phyloP scores from a whole-genome alignment of 2,329 filamentous ascomycete species.

The Clonostachys rosea region DNA sequence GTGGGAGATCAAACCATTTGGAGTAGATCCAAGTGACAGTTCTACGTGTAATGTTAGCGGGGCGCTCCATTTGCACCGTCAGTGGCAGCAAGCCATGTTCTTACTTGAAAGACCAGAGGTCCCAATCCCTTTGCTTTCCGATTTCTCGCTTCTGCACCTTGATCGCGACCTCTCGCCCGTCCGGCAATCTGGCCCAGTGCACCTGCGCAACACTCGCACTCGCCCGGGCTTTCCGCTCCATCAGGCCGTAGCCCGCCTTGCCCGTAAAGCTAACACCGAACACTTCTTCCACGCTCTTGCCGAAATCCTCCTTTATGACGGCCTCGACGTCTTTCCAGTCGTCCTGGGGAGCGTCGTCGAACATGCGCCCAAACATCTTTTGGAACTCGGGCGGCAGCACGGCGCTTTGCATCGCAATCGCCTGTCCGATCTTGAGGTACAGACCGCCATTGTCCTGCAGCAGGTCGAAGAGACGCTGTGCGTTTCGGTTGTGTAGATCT shows the following conservation, averaged over 20 bases:
- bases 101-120: conserved; percentile 90
- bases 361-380: conserved; percentile 94
- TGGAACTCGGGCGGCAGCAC: conserved; percentile 92
- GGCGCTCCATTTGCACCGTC: neutral
- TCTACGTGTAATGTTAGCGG: conserved; percentile 26
- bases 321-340: conserved; percentile 79
- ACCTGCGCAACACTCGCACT: conserved; percentile 95
- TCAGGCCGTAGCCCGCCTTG: conserved; percentile 61
- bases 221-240: conserved; percentile 58
- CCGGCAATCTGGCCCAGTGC: conserved; percentile 82
- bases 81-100: conserved; percentile 3
- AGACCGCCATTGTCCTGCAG: conserved; percentile 84
- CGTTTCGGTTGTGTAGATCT: conserved; percentile 79
- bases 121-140: conserved; percentile 84
- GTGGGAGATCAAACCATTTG: conserved; percentile 85
- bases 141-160: conserved; percentile 98
- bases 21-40: conserved; percentile 80
- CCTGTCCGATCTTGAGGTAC: conserved; percentile 97
- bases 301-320: conserved; percentile 87
- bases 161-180: conserved; percentile 88
- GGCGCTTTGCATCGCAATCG: conserved; percentile 96
- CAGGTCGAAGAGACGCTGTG: conserved; percentile 76
- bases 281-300: conserved; percentile 79
- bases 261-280: conserved; percentile 83
- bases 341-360: conserved; percentile 95